Evolutionary conservation across 2,329 filamentous ascomycete species (phyloP).

Genomic region (Penicillium sp.): DNA sequence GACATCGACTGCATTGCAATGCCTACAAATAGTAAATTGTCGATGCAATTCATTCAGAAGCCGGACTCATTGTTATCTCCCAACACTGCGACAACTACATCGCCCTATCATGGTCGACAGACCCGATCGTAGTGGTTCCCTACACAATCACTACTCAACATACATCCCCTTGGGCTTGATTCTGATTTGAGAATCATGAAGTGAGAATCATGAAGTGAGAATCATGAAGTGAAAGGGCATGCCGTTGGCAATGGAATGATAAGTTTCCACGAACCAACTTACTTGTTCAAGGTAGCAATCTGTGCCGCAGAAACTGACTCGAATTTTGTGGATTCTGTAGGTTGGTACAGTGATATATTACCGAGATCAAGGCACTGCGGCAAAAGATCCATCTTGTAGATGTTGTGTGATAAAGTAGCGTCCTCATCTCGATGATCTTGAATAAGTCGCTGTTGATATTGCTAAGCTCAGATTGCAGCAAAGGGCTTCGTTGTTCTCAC

Average conservation of each 20-base stretch:
- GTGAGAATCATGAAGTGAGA: background rate
- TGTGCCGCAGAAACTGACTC: background rate
- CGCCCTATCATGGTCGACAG: background rate
- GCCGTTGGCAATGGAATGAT: background rate
- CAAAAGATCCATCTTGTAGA: background rate
- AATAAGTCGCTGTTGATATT: background rate
- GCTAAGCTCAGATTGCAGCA: background rate
- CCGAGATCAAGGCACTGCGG: background rate
- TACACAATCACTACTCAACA: background rate
- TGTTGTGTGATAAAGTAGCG: background rate
- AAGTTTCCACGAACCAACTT: background rate
- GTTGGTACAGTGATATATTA: background rate
- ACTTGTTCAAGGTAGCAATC: constrained; percentile 5
- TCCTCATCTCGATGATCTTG: background rate
- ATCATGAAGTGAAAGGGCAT: background rate
- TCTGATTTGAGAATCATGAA: background rate
- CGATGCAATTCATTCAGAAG: background rate
- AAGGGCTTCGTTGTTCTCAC: background rate
- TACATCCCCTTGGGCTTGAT: background rate
- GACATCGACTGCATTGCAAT: constrained; percentile 6
- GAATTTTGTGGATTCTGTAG: background rate
- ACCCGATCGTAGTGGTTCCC: background rate
- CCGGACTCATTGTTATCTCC: background rate
- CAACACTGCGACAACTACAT: background rate
- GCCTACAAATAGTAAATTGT: background rate